Evolutionary conservation across 306 rosid species (phyloP), one percentile per base, ranked within the genome.

Genomic region (Rubus idaeus): DNA sequence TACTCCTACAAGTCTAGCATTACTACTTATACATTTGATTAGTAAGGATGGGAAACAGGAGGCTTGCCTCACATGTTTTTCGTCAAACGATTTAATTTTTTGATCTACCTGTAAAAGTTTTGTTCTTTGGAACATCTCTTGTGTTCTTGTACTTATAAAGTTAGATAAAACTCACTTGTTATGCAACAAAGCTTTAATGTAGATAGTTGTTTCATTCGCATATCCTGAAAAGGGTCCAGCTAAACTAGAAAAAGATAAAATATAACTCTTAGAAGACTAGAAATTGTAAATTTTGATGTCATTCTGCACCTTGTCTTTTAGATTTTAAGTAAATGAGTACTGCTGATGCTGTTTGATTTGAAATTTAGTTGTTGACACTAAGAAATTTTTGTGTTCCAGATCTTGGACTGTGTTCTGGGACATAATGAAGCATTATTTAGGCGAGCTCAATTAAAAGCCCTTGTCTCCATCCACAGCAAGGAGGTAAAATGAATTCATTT

Each of bases 371-470:
- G 10, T 79, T 72, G 77, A 74, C 60, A 79, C 76, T 70, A 72
- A 42, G 68, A 75, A 72, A 56, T 63, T 14, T 76, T n/a, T 41
- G 66, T 49, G 35, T 71, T 88, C 73, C 91, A 92, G 99, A 82
- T 95, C 81, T 81, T 95, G 77, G 99, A 95, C 58, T 79, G 82
- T 64, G 78, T 88, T 69, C 87, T 92, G 76, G 98, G 99, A 60
- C 99, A 95, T 70, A 89, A 95, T 71, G 97, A 92, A 68, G 99
- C 94, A 16, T 84, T 95, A 57, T 92, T 92, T 82, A 87, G 97
- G 86, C 92, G 99, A 56, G 94, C 99, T 71, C 97, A 95, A 82
- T 78, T 95, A 71, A 95, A 95, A 86, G 99, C 86, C 78, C 97
- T 95, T 70, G 98, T 95, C 74, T 83, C 92, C 89, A 95, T 95